Conservation (phyloP, 331 rosid genomes). For the Saraca asoca region DNA sequence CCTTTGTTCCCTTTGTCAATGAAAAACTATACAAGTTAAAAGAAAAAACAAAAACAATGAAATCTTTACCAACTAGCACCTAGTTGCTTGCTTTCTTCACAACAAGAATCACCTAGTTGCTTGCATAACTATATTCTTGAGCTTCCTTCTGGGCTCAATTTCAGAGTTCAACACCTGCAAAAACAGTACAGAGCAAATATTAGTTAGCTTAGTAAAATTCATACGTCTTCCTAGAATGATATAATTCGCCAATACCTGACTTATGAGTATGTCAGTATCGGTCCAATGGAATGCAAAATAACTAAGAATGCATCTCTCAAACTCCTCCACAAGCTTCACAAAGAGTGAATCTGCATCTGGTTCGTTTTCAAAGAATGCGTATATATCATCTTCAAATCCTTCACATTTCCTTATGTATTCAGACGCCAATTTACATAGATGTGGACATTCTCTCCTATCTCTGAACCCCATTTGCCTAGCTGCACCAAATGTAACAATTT, state of each 20-base stretch:
- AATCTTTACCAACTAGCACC: too few relatives aligned
- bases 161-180: conserved; percentile 80
- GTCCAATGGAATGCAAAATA: conserved; percentile 92
- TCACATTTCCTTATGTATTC: conserved; percentile 78
- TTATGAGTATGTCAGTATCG: conserved; percentile 63
- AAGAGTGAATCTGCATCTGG: conserved; percentile 80
- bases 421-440: conserved; percentile 79
- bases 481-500: conserved; percentile 42
- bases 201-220: too few relatives aligned
- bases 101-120: conserved; percentile 78
- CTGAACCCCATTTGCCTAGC: conserved; percentile 94
- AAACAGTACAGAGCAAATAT: neutral
- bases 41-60: too few relatives aligned
- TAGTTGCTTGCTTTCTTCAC: too few relatives aligned
- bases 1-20: conserved; percentile 74
- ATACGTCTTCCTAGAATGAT: too few relatives aligned
- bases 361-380: conserved; percentile 67
- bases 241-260: conserved; percentile 46
- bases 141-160: conserved; percentile 72
- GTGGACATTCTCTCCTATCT: conserved; percentile 77
- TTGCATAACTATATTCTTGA: conserved; percentile 78
- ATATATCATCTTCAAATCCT: conserved; percentile 79
- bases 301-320: conserved; percentile 94
- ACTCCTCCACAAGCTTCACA: conserved; percentile 96
- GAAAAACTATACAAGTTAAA: neutral